phyloP scores from a whole-genome alignment of 2,329 filamentous ascomycete species.

The Botrytis squamosa region DNA sequence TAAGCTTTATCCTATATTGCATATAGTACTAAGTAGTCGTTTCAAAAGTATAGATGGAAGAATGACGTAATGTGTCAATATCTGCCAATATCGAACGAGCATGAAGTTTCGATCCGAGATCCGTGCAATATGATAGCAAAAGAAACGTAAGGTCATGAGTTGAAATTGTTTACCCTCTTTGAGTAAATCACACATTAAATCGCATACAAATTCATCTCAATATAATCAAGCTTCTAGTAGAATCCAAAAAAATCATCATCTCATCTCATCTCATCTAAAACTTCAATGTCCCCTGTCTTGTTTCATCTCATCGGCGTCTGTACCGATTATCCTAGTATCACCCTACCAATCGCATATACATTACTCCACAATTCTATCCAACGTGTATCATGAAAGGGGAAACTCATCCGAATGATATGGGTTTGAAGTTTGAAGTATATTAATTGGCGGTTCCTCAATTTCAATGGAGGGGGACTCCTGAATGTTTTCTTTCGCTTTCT shows the following conservation, averaged over 20 bases:
- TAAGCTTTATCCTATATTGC: neutral
- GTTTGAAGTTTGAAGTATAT: neutral
- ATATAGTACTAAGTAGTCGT: neutral
- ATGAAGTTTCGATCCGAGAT: neutral
- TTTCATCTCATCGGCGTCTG: conserved; percentile 12
- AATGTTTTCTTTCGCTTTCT: neutral
- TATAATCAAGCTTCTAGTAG: neutral
- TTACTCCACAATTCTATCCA: neutral
- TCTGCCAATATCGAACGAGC: neutral
- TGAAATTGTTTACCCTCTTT: neutral
- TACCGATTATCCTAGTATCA: neutral
- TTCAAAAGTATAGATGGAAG: neutral
- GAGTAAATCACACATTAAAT: neutral
- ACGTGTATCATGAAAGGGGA: neutral
- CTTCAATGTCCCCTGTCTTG: neutral
- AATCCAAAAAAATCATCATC: neutral
- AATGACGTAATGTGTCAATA: neutral
- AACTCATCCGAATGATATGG: neutral
- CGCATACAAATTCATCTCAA: neutral
- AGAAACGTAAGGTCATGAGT: neutral
- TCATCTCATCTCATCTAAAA: conserved; percentile 7
- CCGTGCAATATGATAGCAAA: neutral
- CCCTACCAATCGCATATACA: neutral
- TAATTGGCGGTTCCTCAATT: conserved; percentile 4
- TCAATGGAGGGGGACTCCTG: neutral